Base-by-base conservation (phyloP, 495 filamentous ascomycete genomes). In the Acidiella bohemica region DNA sequence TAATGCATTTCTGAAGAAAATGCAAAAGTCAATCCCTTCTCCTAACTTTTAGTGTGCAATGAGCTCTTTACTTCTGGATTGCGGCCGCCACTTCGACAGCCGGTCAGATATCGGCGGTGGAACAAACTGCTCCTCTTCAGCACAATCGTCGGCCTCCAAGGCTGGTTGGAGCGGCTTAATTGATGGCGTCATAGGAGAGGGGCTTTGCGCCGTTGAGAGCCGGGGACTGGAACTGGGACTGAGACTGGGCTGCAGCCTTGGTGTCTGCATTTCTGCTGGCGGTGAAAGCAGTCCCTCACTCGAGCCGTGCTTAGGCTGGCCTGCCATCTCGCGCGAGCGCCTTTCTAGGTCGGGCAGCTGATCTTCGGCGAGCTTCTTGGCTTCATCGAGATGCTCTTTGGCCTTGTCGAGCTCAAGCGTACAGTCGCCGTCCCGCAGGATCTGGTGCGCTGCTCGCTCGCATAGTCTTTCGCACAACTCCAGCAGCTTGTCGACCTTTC, bases 361-460 rank as follows among this genome's bases (percentile, higher is more conserved):
- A 21, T 19, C 41, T 24, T 74, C 76, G 12, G 77, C 65, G 42
- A 83, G 64, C 29, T 62, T 57, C 40, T 72, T 63, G 4, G 77
- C 72, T 51, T 81, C 73, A 11, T 42, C 51, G 18, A 79, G 60
- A 2, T 66, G 61, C 37, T 64, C 61, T 53, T 78, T 73, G 30
- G 85, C 80, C 20, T 73, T 75, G 10, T 68, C 62, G 12, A 92
- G 68, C 60, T 93, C 82, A 16, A 71, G 67, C 13, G 62, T 66
- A 59, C 86, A 94, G 44, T 87, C 77, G 16, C 85, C 86, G 38
- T 81, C 75, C 16, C 86, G 73, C 10, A 94, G 67, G 41, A 92
- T 83, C 54, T 90, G 81, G 56, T 88, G 85, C 1, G 86, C 86
- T 11, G 74, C 86, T 37, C 75, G 73, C 59, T 93, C 86, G 57